phyloP scores from a whole-genome alignment of 306 rosid species.

The Lagenaria siceraria region DNA sequence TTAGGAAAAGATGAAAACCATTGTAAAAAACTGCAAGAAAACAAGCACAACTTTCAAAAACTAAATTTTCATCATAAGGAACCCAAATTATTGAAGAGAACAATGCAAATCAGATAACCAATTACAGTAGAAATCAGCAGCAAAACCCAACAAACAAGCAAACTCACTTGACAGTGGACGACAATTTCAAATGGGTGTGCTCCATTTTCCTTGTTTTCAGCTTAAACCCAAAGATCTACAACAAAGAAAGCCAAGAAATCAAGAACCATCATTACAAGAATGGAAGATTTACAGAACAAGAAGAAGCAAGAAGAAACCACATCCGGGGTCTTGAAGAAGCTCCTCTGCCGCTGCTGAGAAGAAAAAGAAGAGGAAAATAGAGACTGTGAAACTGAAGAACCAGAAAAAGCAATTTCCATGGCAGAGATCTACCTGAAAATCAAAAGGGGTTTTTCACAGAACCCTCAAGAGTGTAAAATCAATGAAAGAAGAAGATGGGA shows the following conservation, averaged over 20 bases:
- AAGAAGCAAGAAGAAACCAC: constrained; percentile 16
- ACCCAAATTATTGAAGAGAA: not conserved
- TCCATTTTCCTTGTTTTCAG: constrained; percentile 22
- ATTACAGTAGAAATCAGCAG: not conserved
- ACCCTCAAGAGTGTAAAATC: not conserved
- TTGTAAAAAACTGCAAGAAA: too few relatives aligned
- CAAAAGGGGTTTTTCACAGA: not conserved
- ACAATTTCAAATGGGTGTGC: constrained; percentile 31
- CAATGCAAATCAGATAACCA: not conserved
- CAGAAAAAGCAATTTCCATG: constrained; percentile 48
- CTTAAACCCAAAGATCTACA: constrained; percentile 43
- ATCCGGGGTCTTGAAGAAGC: constrained; percentile 14
- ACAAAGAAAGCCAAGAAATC: not conserved
- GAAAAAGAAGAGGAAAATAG: constrained; percentile 14
- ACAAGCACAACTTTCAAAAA: too few relatives aligned
- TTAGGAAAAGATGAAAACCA: too few relatives aligned
- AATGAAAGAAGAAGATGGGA: constrained; percentile 11
- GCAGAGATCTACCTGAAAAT: constrained; percentile 10
- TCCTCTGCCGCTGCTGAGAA: constrained; percentile 3
- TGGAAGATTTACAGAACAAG: not conserved
- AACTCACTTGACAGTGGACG: constrained; percentile 32
- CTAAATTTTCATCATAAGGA: not conserved
- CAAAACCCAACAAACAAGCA: not conserved
- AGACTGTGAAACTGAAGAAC: constrained; percentile 30
- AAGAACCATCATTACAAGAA: constrained; percentile 1